These are phyloP conservation scores for Botrytis galanthina DNA, from an alignment of 2,329 filamentous ascomycete species.

Conservation along the genomic window DNA sequence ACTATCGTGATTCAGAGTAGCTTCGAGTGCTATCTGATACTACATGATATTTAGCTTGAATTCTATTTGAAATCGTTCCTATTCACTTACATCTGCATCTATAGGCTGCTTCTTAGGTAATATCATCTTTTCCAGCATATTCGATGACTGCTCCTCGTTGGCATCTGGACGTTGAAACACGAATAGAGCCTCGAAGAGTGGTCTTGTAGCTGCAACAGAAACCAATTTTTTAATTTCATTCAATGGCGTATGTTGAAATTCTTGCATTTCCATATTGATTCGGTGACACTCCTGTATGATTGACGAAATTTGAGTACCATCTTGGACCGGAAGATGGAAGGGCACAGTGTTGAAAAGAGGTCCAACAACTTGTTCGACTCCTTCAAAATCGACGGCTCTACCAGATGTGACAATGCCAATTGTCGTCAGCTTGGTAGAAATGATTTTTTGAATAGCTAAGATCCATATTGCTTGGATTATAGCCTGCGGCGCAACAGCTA, in stretches of 20 bases:
- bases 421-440: constrained; percentile 42
- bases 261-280: constrained; percentile 64
- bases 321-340: constrained; percentile 52
- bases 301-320: constrained; percentile 54
- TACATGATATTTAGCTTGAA: constrained; percentile 27
- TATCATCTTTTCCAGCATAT: constrained; percentile 53
- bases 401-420: constrained; percentile 80
- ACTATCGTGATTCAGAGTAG: constrained; percentile 52
- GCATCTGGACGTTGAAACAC: constrained; percentile 65
- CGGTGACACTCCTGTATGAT: constrained; percentile 65
- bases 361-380: constrained; percentile 67
- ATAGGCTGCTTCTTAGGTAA: constrained; percentile 47
- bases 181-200: constrained; percentile 78
- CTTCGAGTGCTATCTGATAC: constrained; percentile 71
- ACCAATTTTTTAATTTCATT: constrained; percentile 81
- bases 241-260: constrained; percentile 76
- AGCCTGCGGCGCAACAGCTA: constrained; percentile 76
- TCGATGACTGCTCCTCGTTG: constrained; percentile 30
- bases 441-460: constrained; percentile 55
- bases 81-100: constrained; percentile 41
- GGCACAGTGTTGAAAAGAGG: constrained; percentile 91
- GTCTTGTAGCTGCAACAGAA: constrained; percentile 47
- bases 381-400: constrained; percentile 65
- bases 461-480: constrained; percentile 75
- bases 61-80: not conserved